Conservation (phyloP, 352 stramenopile genomes). For the Phytophthora palmivora region DNA sequence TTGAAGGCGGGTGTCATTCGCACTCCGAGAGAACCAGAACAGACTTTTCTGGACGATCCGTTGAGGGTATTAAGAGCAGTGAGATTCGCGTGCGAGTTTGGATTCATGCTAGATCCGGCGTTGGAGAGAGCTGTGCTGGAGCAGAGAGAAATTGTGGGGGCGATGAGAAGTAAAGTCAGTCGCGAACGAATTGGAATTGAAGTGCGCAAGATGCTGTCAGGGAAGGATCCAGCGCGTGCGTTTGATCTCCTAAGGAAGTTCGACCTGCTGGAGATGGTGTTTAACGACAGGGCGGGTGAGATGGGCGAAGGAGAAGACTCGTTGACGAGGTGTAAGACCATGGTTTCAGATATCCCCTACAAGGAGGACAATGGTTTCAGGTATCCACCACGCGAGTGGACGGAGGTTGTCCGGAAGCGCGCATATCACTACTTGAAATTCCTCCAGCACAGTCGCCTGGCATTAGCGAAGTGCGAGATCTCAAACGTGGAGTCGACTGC, state of each 20-base stretch:
- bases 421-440: conserved; percentile 46
- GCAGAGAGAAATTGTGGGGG: conserved; percentile 63
- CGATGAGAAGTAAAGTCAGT: conserved; percentile 88
- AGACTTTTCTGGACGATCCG: conserved; percentile 98
- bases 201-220: conserved; percentile 81
- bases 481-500: conserved; percentile 64
- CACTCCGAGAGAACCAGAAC: conserved; percentile 94
- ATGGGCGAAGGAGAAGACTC: conserved; percentile 16
- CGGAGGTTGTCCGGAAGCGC: conserved; percentile 33
- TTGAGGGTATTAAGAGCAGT: conserved; percentile 95
- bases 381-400: conserved; percentile 46
- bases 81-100: conserved; percentile 96
- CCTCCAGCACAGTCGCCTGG: conserved; percentile 57
- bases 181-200: conserved; percentile 91
- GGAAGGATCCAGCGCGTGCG: conserved; percentile 61
- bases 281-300: conserved; percentile 48
- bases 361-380: conserved; percentile 10
- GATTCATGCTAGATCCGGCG: conserved; percentile 90
- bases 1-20: conserved; percentile 92
- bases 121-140: conserved; percentile 66
- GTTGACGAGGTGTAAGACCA: conserved; percentile 1
- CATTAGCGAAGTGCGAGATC: conserved; percentile 51
- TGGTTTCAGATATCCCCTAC: too few relatives aligned
- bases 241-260: conserved; percentile 65
- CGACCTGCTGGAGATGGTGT: conserved; percentile 71